Evolutionary conservation across 129 eudicot genomes (phyloP).

Genomic region (Escallonia herrerae): DNA sequence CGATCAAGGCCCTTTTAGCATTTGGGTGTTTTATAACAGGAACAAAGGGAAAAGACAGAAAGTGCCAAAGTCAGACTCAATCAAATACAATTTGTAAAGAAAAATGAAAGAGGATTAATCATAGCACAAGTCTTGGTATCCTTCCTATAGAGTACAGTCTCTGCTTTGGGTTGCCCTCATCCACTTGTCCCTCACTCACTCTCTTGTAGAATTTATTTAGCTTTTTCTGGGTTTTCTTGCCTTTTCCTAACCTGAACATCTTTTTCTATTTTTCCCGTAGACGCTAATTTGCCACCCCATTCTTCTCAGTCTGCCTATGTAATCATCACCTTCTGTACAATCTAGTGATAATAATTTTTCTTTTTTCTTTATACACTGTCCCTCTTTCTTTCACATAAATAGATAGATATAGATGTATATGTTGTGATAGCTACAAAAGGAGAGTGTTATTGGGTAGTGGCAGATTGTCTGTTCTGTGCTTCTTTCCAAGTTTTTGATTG

Average conservation of each 20-base stretch:
- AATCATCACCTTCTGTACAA: constrained; percentile 45
- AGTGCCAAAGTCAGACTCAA: constrained; percentile 28
- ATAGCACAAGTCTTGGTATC: background rate
- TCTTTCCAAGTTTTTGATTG: constrained; percentile 25
- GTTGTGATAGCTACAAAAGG: constrained; percentile 21
- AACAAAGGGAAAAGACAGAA: constrained; percentile 40
- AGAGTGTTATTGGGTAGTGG: constrained; percentile 8
- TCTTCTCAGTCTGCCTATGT: constrained; percentile 23
- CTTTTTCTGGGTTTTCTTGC: constrained; percentile 8
- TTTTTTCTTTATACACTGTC: constrained; percentile 8
- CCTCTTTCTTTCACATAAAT: constrained; percentile 1
- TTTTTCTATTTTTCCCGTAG: constrained; percentile 1
- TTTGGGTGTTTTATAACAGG: constrained; percentile 73
- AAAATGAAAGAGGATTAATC: background rate
- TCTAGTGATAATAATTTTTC: background rate
- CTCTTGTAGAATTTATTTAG: constrained; percentile 2
- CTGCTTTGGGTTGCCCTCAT: background rate
- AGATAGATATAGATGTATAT: constrained; percentile 5
- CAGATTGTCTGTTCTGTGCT: constrained; percentile 6
- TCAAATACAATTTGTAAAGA: constrained; percentile 4
- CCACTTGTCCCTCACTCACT: constrained; percentile 12
- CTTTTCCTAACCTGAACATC: background rate
- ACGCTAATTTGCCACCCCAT: constrained; percentile 12
- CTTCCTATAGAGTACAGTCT: background rate
- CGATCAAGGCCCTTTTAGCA: constrained; percentile 41